Evolutionary conservation across 116 monocot genomes (phyloP), one percentile per base, ranked within the genome.

Genomic region (Cymodocea nodosa): DNA sequence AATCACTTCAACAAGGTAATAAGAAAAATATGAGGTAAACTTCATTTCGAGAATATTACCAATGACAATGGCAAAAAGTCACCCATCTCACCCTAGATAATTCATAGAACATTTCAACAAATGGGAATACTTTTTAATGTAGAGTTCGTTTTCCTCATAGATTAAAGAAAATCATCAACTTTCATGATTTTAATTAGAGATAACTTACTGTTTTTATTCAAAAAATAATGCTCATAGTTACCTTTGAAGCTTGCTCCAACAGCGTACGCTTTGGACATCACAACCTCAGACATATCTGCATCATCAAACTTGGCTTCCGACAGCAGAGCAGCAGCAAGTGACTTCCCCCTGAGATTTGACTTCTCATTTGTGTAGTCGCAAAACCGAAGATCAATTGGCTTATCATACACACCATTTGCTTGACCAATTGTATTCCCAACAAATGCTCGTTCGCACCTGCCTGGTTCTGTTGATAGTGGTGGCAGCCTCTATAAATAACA

Each of bases 231-330:
- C 1, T 30, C 30, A 30, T 30, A 3, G 30, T 77, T 71, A 82
- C 94, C 94, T 60, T 89, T 86, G 69, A 94, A 94, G 65, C 94
- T 94, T 67, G 84, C 94, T 51, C 87, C 90, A 55, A 83, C 89
- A 71, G 94, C 94, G 74, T 89, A 94, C 35, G 89, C 94, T 78
- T 94, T 94, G 60, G 90, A 94, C 94, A 94, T 89, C 6, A 94
- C 73, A 19, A 94, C 94, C 73, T 94, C 94, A 13, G 94, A 65
- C 90, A 94, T 87, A 73, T 94, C 85, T 55, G 94, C 94, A 61
- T 89, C 87, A 64, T 94, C 94, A 67, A 94, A 94, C 66, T 89
- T 94, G 30, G 30, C 30, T 30, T 30, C 30, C 3, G 30, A 30
- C 30, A 30, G 1, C 30, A 30, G 30, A 3, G 94, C 94, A 15